These are phyloP conservation scores for Epichloe bromicola DNA, from an alignment of 2,329 filamentous ascomycete genomes.

Conservation along the genomic window DNA sequence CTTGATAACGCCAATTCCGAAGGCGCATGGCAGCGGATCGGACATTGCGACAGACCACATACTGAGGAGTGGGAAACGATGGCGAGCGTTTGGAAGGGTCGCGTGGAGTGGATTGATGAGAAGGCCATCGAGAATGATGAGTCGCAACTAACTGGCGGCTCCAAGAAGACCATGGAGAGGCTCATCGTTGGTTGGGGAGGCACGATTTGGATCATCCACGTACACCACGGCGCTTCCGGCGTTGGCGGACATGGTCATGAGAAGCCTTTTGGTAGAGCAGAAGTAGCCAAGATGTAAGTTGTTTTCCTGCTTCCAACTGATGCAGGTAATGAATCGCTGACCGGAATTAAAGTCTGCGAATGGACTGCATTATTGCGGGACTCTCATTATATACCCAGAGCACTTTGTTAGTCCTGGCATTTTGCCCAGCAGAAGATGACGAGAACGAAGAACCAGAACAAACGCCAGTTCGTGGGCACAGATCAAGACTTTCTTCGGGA, in stretches of 20 bases:
- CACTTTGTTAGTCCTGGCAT: constrained; percentile 82
- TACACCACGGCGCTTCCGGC: constrained; percentile 62
- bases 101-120: constrained; percentile 88
- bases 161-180: constrained; percentile 45
- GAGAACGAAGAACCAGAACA: constrained; percentile 28
- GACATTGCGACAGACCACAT: constrained; percentile 79
- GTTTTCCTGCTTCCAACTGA: not conserved
- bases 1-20: constrained; percentile 66
- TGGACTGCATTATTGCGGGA: constrained; percentile 95
- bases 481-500: constrained; percentile 28
- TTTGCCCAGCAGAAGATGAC: constrained; percentile 64
- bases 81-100: constrained; percentile 88
- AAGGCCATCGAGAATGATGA: constrained; percentile 63
- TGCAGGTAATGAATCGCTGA: not conserved
- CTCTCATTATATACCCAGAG: constrained; percentile 92
- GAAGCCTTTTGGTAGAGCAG: constrained; percentile 63
- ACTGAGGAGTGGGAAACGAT: constrained; percentile 88
- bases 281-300: constrained; percentile 83
- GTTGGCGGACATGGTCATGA: constrained; percentile 55
- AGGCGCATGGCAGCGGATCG: constrained; percentile 86
- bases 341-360: constrained; percentile 54
- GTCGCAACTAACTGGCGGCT: not conserved
- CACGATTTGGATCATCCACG: constrained; percentile 89
- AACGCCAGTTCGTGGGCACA: constrained; percentile 22
- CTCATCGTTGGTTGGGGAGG: constrained; percentile 91